Conservation (phyloP, 495 filamentous ascomycete species). For the Penicillium crystallinum region DNA sequence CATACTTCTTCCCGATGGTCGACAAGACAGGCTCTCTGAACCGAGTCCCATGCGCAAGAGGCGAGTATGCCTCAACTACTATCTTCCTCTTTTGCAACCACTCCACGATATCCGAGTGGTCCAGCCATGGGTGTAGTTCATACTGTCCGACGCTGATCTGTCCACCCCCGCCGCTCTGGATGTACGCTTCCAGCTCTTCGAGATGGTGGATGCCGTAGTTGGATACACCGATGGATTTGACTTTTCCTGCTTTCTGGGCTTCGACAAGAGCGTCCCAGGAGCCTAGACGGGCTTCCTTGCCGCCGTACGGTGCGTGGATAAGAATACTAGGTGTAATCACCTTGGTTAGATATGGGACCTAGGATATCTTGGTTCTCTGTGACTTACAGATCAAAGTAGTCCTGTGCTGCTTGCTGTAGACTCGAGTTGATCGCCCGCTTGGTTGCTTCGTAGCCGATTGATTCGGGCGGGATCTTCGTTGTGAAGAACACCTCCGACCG, state of each 20-base stretch:
- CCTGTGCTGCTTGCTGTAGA: conserved; percentile 30
- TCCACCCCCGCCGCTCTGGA: conserved; percentile 65
- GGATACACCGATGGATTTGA: conserved; percentile 48
- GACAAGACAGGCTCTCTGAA: conserved; percentile 56
- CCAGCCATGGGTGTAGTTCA: conserved; percentile 83
- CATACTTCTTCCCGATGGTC: conserved; percentile 60
- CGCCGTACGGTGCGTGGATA: conserved; percentile 52
- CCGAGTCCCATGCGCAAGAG: conserved; percentile 62
- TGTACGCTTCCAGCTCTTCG: conserved; percentile 63
- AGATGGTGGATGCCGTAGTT: conserved; percentile 56
- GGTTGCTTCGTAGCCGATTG: conserved; percentile 47
- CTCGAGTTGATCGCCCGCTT: conserved; percentile 30
- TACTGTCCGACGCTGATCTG: conserved; percentile 79
- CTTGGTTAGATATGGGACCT: not conserved
- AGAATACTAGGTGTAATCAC: conserved; percentile 31
- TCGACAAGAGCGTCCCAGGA: conserved; percentile 50
- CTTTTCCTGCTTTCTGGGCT: conserved; percentile 46
- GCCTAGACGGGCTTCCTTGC: conserved; percentile 40
- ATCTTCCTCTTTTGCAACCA: conserved; percentile 68
- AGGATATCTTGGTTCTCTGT: not conserved
- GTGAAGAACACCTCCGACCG: conserved; percentile 51
- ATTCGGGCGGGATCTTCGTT: conserved; percentile 49
- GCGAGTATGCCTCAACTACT: conserved; percentile 73
- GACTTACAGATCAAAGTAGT: conserved; percentile 64
- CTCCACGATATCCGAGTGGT: conserved; percentile 65